These are phyloP conservation scores for Porcisia hertigi DNA, from an alignment of 208 protist genomes.

Conservation along the genomic window DNA sequence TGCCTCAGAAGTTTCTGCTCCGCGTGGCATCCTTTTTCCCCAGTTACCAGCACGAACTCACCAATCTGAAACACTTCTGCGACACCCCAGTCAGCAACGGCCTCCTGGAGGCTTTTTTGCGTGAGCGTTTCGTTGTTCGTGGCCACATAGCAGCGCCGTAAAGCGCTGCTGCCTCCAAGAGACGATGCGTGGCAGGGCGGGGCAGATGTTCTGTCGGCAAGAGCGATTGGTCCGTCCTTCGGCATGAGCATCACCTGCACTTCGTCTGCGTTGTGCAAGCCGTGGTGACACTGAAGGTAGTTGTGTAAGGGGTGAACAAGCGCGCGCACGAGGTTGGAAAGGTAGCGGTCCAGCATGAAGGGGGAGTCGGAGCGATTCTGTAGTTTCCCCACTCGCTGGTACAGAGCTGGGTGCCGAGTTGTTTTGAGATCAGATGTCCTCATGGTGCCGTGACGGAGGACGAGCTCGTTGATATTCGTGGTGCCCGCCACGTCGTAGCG, in stretches of 20 bases:
- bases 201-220: slow-evolving; percentile 16
- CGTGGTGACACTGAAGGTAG: slow-evolving; percentile 46
- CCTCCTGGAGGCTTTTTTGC: slow-evolving; percentile 18
- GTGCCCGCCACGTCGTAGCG: slow-evolving; percentile 33
- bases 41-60: slow-evolving; percentile 37
- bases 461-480: slow-evolving; percentile 33
- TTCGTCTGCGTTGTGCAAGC: slow-evolving; percentile 57
- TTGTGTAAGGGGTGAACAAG: slow-evolving; percentile 58
- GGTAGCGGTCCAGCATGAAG: slow-evolving; percentile 41
- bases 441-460: slow-evolving; percentile 32
- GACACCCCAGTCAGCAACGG: slow-evolving; percentile 33
- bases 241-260: slow-evolving; percentile 60
- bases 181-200: background rate
- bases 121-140: slow-evolving; percentile 53
- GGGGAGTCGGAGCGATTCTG: background rate
- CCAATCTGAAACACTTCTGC: slow-evolving; percentile 42
- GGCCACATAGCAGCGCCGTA: slow-evolving; percentile 45
- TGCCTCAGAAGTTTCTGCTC: slow-evolving; percentile 52
- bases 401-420: slow-evolving; percentile 2
- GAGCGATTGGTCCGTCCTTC: slow-evolving; percentile 25
- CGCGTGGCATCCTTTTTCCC: slow-evolving; percentile 38
- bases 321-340: slow-evolving; percentile 39
- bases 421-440: slow-evolving; percentile 7
- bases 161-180: background rate
- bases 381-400: background rate